Evolutionary conservation across 2,329 filamentous ascomycete genomes (phyloP), one percentile per base, ranked within the genome.

Genomic region (Dothideomycetes sp.): DNA sequence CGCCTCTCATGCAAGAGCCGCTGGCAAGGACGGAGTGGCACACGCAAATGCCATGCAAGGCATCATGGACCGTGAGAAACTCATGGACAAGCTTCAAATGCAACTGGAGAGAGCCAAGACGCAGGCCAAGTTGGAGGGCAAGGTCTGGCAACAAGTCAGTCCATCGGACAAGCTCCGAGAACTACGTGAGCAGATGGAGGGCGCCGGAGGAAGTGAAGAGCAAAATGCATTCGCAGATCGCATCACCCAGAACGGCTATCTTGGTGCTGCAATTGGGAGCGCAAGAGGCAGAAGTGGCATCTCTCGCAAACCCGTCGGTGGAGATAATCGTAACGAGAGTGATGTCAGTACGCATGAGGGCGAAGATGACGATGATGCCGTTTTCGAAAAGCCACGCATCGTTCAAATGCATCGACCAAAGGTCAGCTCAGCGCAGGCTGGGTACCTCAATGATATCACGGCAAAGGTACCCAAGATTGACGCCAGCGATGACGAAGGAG

Each of bases 21-120:
- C 55, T 12, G 67, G 61, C 38, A 65, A 69, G 50, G 66, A 66
- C 31, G 68, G 62, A 40, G 63, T 79, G 36, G 72, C 77, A 31
- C 75, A 73, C 16, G 82, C 91, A 56, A 77, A 84, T 17, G 69
- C 76, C 19, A 86, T 89, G 81, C 79, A 87, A 57, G 91, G 91
- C 46, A 96, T 98, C 45, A 69, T 98, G 48, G 88, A 96, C 58
- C 82, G 91, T 18, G 85, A 95, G 54, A 79, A 75, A 54, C 78
- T 98, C 49, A 93, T 98, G 83, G 84, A 87, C 56, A 81, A 88
- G 38, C 72, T 98, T 42, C 88, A 94, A 61, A 93, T 85, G 70
- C 91, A 96, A 63, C 77, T 98, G 31, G 89, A 96, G 66, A 74
- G 91, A 47, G 89, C 94, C 48, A 96, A 96, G 73, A 96, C 91